phyloP scores from a whole-genome alignment of 441 rosid species.

The Euphorbia schlechtendalii region DNA sequence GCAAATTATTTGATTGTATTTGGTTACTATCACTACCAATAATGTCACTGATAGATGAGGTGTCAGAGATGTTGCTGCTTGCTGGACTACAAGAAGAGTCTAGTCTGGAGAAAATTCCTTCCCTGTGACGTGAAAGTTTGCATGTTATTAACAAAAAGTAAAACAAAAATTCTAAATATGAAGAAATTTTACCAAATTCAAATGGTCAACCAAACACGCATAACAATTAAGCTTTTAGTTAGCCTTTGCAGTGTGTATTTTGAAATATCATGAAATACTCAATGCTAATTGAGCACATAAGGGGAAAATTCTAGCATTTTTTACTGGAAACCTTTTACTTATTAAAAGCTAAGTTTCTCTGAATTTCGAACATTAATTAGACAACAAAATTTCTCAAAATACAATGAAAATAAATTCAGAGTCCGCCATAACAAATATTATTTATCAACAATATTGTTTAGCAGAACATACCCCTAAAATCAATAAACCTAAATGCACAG shows the following conservation, averaged over 20 bases:
- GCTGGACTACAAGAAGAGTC: slow-evolving; percentile 51
- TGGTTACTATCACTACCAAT: slow-evolving; percentile 38
- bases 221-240: neutral
- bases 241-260: too few species aligned
- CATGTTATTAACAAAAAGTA: neutral
- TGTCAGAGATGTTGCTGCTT: slow-evolving; percentile 52
- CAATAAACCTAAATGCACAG: neutral
- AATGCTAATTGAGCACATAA: neutral
- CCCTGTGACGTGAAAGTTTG: slow-evolving; percentile 42
- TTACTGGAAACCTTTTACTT: neutral
- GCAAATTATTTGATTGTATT: slow-evolving; percentile 27
- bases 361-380: neutral
- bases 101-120: slow-evolving; percentile 68
- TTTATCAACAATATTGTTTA: neutral
- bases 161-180: neutral
- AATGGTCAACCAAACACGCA: neutral
- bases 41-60: slow-evolving; percentile 48
- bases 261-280: neutral
- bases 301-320: neutral
- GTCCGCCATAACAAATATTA: neutral
- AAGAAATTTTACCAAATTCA: neutral
- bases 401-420: neutral
- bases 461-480: neutral
- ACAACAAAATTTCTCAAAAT: neutral
- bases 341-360: neutral